These are phyloP conservation scores for Blastocystis hominis DNA, from an alignment of 352 stramenopile genomes.

Conservation along the genomic window DNA sequence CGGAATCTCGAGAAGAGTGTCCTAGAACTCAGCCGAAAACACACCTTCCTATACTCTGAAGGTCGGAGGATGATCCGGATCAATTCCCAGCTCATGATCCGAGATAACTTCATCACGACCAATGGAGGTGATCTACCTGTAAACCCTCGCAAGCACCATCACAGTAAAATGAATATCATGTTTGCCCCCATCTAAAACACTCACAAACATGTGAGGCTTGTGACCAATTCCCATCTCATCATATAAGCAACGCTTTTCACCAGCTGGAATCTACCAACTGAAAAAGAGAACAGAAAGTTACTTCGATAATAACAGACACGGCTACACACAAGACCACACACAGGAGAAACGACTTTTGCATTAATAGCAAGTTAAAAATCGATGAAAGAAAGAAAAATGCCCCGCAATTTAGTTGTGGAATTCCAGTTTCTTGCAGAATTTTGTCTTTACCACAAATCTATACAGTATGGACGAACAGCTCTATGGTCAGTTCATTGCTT, in stretches of 20 bases:
- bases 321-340: not conserved
- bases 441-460: not conserved
- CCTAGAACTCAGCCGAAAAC: not conserved
- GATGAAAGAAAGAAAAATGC: not conserved
- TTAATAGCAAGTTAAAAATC: not conserved
- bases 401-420: not conserved
- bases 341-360: not conserved
- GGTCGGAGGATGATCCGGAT: conserved; percentile 26
- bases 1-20: conserved; percentile 52
- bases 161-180: conserved; percentile 56
- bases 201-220: conserved; percentile 38
- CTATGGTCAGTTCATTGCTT: not conserved
- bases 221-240: conserved; percentile 48
- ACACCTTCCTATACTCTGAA: not conserved
- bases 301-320: not conserved
- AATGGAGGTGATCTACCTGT: conserved; percentile 1
- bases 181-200: conserved; percentile 36
- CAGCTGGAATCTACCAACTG: not conserved
- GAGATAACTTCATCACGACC: conserved; percentile 25
- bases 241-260: conserved; percentile 35
- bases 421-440: not conserved
- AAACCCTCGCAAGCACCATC: not conserved
- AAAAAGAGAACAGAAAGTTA: not conserved
- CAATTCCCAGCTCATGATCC: not conserved
- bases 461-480: conserved; percentile 10